Evolutionary conservation across 2,329 filamentous ascomycete genomes (phyloP), one percentile per base, ranked within the genome.

Genomic region (Macroventuria anomochaeta): DNA sequence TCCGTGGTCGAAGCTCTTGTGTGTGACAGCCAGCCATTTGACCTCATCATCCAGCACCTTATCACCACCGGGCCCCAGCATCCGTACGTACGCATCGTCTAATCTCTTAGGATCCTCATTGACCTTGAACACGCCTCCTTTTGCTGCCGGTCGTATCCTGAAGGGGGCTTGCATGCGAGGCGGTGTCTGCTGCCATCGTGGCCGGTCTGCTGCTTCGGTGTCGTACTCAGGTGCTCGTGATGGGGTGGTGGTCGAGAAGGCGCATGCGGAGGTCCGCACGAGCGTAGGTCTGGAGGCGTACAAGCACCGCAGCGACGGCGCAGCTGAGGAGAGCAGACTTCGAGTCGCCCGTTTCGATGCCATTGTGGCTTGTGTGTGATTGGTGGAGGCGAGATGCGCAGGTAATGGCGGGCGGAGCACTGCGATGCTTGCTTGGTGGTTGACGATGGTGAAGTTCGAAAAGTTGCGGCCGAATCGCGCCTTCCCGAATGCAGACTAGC

Each of bases 1-100:
- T 46, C 93, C 95, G 71, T 97, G 92, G 73, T 99, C 93, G 71
- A 96, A 97, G 77, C 92, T 97, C 84, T 97, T 97, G 76, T 97
- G 95, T 62, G 95, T 99, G 50, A 99, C 85, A 25, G 93, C 93
- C 69, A 97, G 80, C 95, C 95, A 99, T 79, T 97, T 97, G 58
- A 95, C 82, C 78, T 99, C 93, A 13, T 97, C 93, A 2, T 89
- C 87, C 53, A 99, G 81, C 73, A 95, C 74, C 64, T 83, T 84
- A 63, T 89, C 85, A 52, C 90, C 90, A 38, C 83, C 86, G 39
- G 80, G 80, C 5, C 93, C 93, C 49, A 97, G 78, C 63, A 97
- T 83, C 46, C 81, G 81, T 62, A 84, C 81, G 75, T 97, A 96
- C 75, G 91, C 89, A 41, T 84, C 80, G 72, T 97, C 89, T 49